Percentiles rank a stretch among this genome's conserved stretches.
These are phyloP conservation scores for Paramecium sexaurelia DNA, from an alignment of 73 alveolate genomes.

Conservation along the genomic window DNA sequence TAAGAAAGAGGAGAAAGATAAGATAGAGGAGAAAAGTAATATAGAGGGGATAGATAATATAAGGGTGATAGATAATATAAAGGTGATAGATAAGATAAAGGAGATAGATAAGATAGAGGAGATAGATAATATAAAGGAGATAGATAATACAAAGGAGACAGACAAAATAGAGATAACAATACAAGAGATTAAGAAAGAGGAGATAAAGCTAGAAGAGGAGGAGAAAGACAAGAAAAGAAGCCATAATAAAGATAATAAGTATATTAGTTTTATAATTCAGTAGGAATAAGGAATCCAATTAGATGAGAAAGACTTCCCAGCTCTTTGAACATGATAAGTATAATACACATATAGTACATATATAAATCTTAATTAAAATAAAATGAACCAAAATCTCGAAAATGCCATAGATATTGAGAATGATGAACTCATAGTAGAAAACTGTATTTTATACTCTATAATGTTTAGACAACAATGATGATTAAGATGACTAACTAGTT, in stretches of 20 bases:
- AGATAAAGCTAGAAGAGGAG: background rate
- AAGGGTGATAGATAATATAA: background rate
- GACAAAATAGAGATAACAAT: background rate
- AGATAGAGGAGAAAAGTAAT: background rate
- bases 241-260: conserved; percentile 3
- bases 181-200: too few relatives aligned
- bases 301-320: conserved; percentile 46
- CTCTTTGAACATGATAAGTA: conserved; percentile 20
- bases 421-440: background rate
- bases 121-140: background rate
- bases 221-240: conserved; percentile 38
- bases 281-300: conserved; percentile 22
- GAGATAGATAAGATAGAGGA: background rate
- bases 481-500: background rate
- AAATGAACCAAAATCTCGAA: background rate
- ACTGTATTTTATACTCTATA: background rate
- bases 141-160: background rate
- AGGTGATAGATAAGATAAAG: background rate
- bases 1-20: background rate
- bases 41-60: background rate
- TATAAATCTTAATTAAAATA: conserved; percentile 9
- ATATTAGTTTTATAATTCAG: background rate
- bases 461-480: background rate
- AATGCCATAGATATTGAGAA: conserved; percentile 12
- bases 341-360: conserved; percentile 22